Evolutionary conservation across 2,329 filamentous ascomycete species (phyloP).

Genomic region (Cladobotryum protrusum): DNA sequence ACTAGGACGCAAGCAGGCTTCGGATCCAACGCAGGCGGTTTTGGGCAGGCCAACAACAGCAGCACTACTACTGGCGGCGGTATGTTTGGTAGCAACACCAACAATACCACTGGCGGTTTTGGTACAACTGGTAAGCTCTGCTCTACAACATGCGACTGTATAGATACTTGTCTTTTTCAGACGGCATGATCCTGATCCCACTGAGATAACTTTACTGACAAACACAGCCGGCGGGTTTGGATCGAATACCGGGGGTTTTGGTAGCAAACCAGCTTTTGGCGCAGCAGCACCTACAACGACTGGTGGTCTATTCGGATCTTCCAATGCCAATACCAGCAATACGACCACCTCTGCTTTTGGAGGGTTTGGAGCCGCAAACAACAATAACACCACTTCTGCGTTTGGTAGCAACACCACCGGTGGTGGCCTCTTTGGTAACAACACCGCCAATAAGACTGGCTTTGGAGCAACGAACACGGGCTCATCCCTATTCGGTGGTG

Average conservation of each 20-base stretch:
- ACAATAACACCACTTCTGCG: conserved; percentile 24
- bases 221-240: conserved; percentile 31
- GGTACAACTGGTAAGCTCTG: conserved; percentile 28
- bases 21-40: conserved; percentile 30
- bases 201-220: conserved; percentile 1
- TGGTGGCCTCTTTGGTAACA: conserved; percentile 47
- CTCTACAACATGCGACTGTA: conserved; percentile 1
- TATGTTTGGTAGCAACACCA: conserved; percentile 39
- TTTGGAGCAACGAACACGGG: conserved; percentile 43
- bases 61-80: conserved; percentile 23
- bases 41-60: conserved; percentile 34
- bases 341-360: conserved; percentile 30
- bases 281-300: conserved; percentile 33
- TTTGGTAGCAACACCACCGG: conserved; percentile 33
- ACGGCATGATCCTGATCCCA: conserved; percentile 15
- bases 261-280: conserved; percentile 49
- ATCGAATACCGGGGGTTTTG: conserved; percentile 32
- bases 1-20: conserved; percentile 24
- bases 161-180: conserved; percentile 10
- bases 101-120: conserved; percentile 28
- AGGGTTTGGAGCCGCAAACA: conserved; percentile 30
- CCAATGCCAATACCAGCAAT: conserved; percentile 32
- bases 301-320: conserved; percentile 40
- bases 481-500: conserved; percentile 42
- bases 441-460: conserved; percentile 40